A percentile compares a stretch with the other conserved stretches of the same genome.
These are phyloP conservation scores for Protomyces pachydermus DNA, from an alignment of 1,139 yeast species.

Conservation along the genomic window DNA sequence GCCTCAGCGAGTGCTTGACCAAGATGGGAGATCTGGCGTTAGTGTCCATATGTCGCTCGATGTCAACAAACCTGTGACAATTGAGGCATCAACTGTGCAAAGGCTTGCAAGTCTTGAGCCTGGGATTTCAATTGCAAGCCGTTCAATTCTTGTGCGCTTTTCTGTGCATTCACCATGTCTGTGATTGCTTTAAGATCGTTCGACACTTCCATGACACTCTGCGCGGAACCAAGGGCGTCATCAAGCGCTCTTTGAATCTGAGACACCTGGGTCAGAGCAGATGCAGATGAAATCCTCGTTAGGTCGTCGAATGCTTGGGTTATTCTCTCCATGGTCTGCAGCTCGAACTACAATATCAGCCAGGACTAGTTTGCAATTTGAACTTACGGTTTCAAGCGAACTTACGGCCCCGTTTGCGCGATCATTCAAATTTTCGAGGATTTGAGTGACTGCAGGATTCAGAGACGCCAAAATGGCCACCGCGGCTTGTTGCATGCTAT, in stretches of 20 bases:
- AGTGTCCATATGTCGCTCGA: background rate
- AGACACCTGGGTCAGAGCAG: background rate
- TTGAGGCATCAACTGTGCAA: background rate
- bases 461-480: background rate
- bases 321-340: background rate
- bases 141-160: too few species aligned
- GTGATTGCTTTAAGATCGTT: too few species aligned
- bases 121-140: too few species aligned
- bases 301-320: background rate
- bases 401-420: too few species aligned
- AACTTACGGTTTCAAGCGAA: too few species aligned
- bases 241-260: background rate
- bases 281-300: background rate
- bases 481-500: background rate
- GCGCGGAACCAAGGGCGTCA: background rate
- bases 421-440: too few species aligned
- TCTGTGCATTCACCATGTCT: too few species aligned
- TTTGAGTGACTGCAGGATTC: background rate
- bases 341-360: background rate
- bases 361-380: background rate
- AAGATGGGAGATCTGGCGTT: background rate
- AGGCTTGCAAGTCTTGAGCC: background rate
- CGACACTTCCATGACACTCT: background rate
- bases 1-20: background rate
- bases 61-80: background rate